Percentiles rank a stretch among this genome's conserved stretches.
phyloP scores from a whole-genome alignment of 2,329 filamentous ascomycete species.

The Ceratocystis diversiconidia region DNA sequence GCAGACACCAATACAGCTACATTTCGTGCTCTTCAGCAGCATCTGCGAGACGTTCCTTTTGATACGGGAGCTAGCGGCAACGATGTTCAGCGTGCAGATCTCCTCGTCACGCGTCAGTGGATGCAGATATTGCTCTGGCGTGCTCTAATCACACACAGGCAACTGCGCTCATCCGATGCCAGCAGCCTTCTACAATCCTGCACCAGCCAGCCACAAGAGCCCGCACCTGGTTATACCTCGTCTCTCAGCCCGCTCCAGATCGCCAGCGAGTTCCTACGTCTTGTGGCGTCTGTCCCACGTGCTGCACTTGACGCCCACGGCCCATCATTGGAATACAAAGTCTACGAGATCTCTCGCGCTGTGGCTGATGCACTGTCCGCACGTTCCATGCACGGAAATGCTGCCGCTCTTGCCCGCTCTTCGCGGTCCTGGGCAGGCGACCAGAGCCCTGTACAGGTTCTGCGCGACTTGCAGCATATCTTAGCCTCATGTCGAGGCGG shows the following conservation, averaged over 20 bases:
- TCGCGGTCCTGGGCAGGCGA: constrained; percentile 11
- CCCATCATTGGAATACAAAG: constrained; percentile 34
- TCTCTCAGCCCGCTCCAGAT: constrained; percentile 30
- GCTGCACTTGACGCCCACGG: constrained; percentile 37
- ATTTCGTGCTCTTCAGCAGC: constrained; percentile 30
- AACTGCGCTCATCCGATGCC: constrained; percentile 19
- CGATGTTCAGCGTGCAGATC: constrained; percentile 35
- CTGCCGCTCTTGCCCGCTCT: neutral
- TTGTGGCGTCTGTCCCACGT: constrained; percentile 31
- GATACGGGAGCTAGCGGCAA: constrained; percentile 26
- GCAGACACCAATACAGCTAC: neutral
- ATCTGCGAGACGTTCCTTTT: constrained; percentile 29
- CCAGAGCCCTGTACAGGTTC: constrained; percentile 25
- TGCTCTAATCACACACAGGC: constrained; percentile 26
- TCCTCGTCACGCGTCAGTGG: constrained; percentile 37
- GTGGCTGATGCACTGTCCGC: constrained; percentile 29
- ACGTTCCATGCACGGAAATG: constrained; percentile 13
- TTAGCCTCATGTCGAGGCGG: constrained; percentile 31
- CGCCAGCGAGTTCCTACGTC: constrained; percentile 32
- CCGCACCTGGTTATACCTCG: neutral
- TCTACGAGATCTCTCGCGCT: constrained; percentile 33
- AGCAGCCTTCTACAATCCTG: neutral
- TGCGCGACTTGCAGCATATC: constrained; percentile 28
- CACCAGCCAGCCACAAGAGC: neutral
- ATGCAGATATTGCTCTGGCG: constrained; percentile 37